phyloP scores from a whole-genome alignment of 2,329 filamentous ascomycete genomes.

The Paraphoma chrysanthemicola region DNA sequence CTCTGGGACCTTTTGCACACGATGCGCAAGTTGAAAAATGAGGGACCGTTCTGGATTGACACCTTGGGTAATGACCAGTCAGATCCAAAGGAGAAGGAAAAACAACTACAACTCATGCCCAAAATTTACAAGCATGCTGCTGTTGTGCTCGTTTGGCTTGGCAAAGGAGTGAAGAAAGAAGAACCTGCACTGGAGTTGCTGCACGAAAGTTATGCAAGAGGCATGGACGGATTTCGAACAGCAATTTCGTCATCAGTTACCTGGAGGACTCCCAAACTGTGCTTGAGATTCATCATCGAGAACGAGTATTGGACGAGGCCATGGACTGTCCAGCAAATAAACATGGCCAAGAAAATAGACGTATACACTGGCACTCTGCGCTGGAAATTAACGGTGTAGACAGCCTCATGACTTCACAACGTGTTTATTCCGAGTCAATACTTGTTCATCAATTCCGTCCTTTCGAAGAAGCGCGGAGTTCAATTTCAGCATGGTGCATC shows the following conservation, averaged over 20 bases:
- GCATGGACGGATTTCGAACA: too few relatives aligned
- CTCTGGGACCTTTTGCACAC: not conserved
- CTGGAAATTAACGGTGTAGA: too few relatives aligned
- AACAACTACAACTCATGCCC: not conserved
- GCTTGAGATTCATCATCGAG: not conserved
- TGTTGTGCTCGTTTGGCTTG: not conserved
- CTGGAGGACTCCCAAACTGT: not conserved
- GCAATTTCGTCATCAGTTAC: not conserved
- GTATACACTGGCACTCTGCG: not conserved
- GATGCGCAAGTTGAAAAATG: not conserved
- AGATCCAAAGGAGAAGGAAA: not conserved
- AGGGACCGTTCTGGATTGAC: not conserved
- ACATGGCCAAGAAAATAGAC: not conserved
- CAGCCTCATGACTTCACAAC: too few relatives aligned
- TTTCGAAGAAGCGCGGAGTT: too few relatives aligned
- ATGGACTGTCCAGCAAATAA: not conserved
- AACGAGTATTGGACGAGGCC: not conserved
- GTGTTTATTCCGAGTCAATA: too few relatives aligned
- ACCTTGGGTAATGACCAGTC: not conserved
- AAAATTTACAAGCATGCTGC: not conserved
- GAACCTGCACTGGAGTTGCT: slow-evolving; percentile 5
- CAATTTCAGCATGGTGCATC: too few relatives aligned
- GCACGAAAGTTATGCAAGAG: too few relatives aligned
- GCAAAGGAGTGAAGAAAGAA: not conserved
- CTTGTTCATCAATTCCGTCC: too few relatives aligned